phyloP scores from a whole-genome alignment of 129 eudicot species.

The Ambrosia artemisiifolia region DNA sequence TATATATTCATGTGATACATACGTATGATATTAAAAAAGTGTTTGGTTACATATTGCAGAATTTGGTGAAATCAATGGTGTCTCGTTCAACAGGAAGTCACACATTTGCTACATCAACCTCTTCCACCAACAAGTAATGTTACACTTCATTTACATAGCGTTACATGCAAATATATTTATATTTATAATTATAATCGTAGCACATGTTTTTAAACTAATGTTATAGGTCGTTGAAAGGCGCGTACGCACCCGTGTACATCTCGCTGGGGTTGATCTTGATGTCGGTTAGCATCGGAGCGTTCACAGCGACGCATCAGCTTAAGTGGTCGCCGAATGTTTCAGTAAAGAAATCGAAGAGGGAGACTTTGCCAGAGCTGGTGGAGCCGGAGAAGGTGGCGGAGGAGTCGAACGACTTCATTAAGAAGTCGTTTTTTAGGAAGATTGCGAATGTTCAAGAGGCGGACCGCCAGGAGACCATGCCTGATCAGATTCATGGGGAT shows the following conservation, averaged over 20 bases:
- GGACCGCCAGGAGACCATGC: conserved; percentile 31
- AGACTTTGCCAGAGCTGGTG: conserved; percentile 70
- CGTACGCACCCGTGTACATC: conserved; percentile 56
- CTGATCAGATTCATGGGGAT: conserved; percentile 58
- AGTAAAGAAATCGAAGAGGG: conserved; percentile 66
- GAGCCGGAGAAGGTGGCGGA: conserved; percentile 66
- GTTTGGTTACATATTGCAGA: conserved; percentile 23
- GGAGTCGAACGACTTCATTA: conserved; percentile 48
- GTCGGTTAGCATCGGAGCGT: conserved; percentile 43
- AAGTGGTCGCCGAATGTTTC: conserved; percentile 47
- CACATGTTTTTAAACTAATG: not conserved
- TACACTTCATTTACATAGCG: not conserved
- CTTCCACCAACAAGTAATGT: conserved; percentile 36
- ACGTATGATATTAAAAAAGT: too few species aligned
- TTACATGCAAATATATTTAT: too few species aligned
- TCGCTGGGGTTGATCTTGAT: conserved; percentile 58
- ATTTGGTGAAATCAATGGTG: conserved; percentile 37
- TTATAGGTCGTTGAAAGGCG: conserved; percentile 44
- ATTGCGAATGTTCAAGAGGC: conserved; percentile 67
- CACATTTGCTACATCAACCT: conserved; percentile 51
- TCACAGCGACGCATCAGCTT: conserved; percentile 54
- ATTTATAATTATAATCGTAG: not conserved
- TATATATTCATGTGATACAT: not conserved
- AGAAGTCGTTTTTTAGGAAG: conserved; percentile 70
- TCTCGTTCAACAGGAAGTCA: conserved; percentile 24